Percentiles rank a stretch among this genome's conserved stretches.
phyloP scores from a whole-genome alignment of 1,284 basidiomycete species.

The Ganoderma boninense region DNA sequence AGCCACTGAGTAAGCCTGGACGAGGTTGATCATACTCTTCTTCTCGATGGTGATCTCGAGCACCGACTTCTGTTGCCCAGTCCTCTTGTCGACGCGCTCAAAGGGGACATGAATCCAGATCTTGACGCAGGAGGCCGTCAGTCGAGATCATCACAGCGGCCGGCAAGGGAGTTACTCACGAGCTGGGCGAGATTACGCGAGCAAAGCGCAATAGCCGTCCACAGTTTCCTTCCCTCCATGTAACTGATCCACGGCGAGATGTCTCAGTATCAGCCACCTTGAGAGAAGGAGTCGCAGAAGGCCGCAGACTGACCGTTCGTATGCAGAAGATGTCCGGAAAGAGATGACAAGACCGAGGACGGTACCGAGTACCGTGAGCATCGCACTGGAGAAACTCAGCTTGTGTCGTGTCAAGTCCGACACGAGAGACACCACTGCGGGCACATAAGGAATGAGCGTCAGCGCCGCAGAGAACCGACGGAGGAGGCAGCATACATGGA shows the following conservation, averaged over 20 bases:
- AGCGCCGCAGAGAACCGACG: neutral
- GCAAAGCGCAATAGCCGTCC: constrained; percentile 63
- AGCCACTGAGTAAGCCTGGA: constrained; percentile 70
- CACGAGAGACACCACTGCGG: constrained; percentile 60
- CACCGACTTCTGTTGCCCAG: constrained; percentile 45
- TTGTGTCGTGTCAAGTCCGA: constrained; percentile 52
- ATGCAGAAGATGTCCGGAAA: constrained; percentile 58
- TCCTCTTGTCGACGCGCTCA: constrained; percentile 51
- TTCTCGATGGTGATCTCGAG: constrained; percentile 72
- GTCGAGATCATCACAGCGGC: neutral
- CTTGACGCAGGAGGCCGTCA: constrained; percentile 38
- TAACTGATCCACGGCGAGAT: constrained; percentile 47
- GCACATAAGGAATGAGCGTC: constrained; percentile 10
- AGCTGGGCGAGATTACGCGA: constrained; percentile 63
- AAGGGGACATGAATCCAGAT: constrained; percentile 70
- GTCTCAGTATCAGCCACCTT: neutral
- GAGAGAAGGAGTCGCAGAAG: constrained; percentile 25
- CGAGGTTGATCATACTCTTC: constrained; percentile 75
- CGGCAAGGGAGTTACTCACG: constrained; percentile 41
- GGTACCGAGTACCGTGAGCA: constrained; percentile 52
- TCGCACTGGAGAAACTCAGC: constrained; percentile 52
- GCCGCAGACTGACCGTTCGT: constrained; percentile 62
- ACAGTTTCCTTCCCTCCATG: constrained; percentile 69
- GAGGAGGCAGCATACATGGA: neutral
- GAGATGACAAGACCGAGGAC: constrained; percentile 51